Evolutionary conservation across 2,329 filamentous ascomycete genomes (phyloP).

Genomic region (Ceratocystis smalleyi): DNA sequence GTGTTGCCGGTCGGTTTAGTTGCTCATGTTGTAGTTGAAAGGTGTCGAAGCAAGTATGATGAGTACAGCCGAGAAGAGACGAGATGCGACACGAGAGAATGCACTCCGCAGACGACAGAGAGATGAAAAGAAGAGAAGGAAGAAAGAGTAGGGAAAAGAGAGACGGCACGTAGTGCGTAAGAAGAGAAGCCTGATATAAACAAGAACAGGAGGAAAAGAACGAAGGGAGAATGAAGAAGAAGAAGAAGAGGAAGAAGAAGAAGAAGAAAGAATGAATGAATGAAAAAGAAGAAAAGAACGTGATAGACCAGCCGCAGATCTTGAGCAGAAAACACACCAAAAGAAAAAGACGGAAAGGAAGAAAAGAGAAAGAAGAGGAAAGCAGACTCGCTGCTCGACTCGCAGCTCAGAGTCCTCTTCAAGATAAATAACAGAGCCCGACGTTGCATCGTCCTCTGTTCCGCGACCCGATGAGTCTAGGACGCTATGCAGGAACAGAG

Average conservation of each 20-base stretch:
- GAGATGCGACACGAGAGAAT: neutral
- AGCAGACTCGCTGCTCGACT: neutral
- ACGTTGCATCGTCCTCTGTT: slow-evolving; percentile 5
- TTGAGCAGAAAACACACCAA: neutral
- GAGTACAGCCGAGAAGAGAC: neutral
- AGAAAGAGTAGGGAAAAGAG: neutral
- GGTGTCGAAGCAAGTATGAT: neutral
- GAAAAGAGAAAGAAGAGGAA: neutral
- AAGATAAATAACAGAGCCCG: neutral
- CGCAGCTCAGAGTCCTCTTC: neutral
- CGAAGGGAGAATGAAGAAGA: neutral
- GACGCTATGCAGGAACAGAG: neutral
- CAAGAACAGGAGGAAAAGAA: neutral
- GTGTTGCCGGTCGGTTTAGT: neutral
- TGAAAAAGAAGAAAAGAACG: neutral
- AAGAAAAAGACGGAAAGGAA: neutral
- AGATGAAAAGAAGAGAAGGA: neutral
- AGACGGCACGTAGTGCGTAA: neutral
- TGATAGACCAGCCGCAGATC: neutral
- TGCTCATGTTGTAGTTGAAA: neutral
- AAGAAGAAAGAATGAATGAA: slow-evolving; percentile 1
- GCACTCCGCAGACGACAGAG: neutral
- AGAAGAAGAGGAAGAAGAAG: slow-evolving; percentile 7
- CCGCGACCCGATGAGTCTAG: neutral
- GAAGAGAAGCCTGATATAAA: neutral